Conservation (phyloP, 345 rosid genomes). For the sweet orange (Citrus sinensis) region DVS_A1.0 CM039163.1:472501-473000, state of each 20-base stretch:
- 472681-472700: slow-evolving; percentile 96
- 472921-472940: slow-evolving; percentile 18
- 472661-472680: slow-evolving; percentile 88
- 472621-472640: slow-evolving; percentile 91
- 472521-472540: too few species aligned
- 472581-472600: slow-evolving; percentile 96
- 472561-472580: slow-evolving; percentile 74
- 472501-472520: too few species aligned
- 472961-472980: not conserved
- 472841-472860: slow-evolving; percentile 47
- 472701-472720: slow-evolving; percentile 90
- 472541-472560: not conserved
- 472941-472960: too few species aligned
- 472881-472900: slow-evolving; percentile 41
- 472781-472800: slow-evolving; percentile 78
- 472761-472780: slow-evolving; percentile 98
- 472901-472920: slow-evolving; percentile 50
- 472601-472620: slow-evolving; percentile 97
- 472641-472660: slow-evolving; percentile 98
- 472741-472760: slow-evolving; percentile 99
- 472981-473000: too few species aligned
- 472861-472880: slow-evolving; percentile 30
- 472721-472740: slow-evolving; percentile 98
- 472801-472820: slow-evolving; percentile 88
- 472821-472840: slow-evolving; percentile 27